Evolutionary conservation across 164 flowering plant genomes (phyloP).

Genomic region (Kingdonia uniflora): DNA sequence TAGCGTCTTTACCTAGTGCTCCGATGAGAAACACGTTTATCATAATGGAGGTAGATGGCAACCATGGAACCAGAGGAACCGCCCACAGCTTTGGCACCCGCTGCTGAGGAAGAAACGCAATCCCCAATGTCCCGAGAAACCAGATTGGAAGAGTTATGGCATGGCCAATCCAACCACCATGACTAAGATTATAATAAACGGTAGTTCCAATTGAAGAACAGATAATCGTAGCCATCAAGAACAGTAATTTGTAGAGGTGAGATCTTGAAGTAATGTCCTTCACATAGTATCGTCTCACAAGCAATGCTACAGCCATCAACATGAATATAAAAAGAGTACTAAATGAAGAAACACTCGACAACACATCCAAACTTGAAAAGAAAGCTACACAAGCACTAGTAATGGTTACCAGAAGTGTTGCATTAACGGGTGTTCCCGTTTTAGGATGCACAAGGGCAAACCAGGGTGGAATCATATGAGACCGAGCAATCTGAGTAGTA

Average conservation of each 20-base stretch:
- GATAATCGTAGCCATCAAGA: constrained; percentile 26
- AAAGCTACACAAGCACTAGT: constrained; percentile 36
- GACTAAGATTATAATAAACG: constrained; percentile 26
- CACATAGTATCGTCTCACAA: constrained; percentile 62
- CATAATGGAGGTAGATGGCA: constrained; percentile 71
- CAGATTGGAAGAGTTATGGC: constrained; percentile 31
- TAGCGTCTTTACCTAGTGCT: constrained; percentile 52
- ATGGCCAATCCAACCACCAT: constrained; percentile 52
- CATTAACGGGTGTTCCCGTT: constrained; percentile 66
- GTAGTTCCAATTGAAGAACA: constrained; percentile 44
- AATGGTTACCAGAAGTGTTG: constrained; percentile 42
- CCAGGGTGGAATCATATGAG: constrained; percentile 84
- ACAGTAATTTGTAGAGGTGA: constrained; percentile 25
- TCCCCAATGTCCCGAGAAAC: constrained; percentile 47
- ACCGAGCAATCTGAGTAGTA: constrained; percentile 75
- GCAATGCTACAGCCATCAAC: constrained; percentile 72
- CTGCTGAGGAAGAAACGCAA: constrained; percentile 38
- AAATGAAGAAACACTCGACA: constrained; percentile 54
- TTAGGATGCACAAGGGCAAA: constrained; percentile 75
- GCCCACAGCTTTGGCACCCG: constrained; percentile 62
- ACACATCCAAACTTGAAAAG: constrained; percentile 69
- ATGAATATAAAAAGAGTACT: constrained; percentile 73
- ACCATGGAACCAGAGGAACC: constrained; percentile 77
- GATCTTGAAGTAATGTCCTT: constrained; percentile 30
- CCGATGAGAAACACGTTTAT: constrained; percentile 76